Conservation (phyloP, 306 rosid species). For the Corylus heterophylla region DNA sequence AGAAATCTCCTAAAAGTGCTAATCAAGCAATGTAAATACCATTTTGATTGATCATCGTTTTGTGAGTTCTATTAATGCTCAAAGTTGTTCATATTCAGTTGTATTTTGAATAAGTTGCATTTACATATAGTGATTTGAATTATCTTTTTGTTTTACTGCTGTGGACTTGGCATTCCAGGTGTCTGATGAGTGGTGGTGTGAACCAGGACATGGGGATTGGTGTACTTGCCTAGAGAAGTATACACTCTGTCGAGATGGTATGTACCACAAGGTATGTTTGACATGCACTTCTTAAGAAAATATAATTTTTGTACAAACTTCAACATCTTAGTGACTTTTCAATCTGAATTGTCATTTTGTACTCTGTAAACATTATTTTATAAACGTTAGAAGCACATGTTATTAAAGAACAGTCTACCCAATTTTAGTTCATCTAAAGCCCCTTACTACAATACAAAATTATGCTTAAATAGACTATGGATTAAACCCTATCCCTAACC, state of each 20-base stretch:
- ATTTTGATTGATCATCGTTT: background rate
- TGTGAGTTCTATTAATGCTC: background rate
- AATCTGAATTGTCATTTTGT: background rate
- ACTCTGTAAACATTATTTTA: too few species aligned
- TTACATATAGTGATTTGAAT: background rate
- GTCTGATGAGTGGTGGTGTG: constrained; percentile 95
- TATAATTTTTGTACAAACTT: background rate
- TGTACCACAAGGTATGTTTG: constrained; percentile 88
- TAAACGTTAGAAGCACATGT: too few species aligned
- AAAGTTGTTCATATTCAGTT: background rate
- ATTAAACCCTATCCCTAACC: too few species aligned
- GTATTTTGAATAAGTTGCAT: background rate
- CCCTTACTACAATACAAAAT: too few species aligned
- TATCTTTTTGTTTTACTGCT: background rate
- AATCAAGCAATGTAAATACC: background rate
- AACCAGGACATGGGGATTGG: constrained; percentile 99
- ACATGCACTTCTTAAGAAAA: constrained; percentile 19
- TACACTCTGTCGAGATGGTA: constrained; percentile 85
- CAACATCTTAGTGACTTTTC: background rate
- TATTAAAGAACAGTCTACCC: too few species aligned
- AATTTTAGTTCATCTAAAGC: too few species aligned
- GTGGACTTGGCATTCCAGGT: constrained; percentile 52
- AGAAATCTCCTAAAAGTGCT: background rate
- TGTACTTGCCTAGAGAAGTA: constrained; percentile 85
- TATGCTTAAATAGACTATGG: too few species aligned